These are phyloP conservation scores for Solanum lycopersicoides DNA, from an alignment of 257 asterid genomes.

Conservation along the genomic window DNA sequence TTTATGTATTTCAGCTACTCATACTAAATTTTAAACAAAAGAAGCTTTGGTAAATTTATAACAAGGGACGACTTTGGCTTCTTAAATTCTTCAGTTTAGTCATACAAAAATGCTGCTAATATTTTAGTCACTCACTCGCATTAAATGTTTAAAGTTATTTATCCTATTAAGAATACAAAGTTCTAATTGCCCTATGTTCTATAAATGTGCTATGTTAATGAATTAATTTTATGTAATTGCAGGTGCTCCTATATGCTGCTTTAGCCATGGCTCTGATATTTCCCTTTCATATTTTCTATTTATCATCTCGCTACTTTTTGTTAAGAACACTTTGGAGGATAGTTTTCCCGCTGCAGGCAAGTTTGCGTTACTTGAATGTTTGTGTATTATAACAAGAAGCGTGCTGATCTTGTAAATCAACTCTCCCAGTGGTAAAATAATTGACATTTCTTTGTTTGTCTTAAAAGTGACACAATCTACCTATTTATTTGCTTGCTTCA, in stretches of 20 bases:
- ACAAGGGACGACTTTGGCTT: neutral
- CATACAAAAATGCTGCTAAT: neutral
- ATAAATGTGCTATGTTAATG: neutral
- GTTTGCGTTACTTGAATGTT: constrained; percentile 17
- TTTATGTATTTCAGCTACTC: neutral
- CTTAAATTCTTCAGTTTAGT: neutral
- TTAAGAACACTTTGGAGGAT: constrained; percentile 84
- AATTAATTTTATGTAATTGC: constrained; percentile 17
- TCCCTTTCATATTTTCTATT: constrained; percentile 84
- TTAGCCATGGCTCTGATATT: constrained; percentile 67
- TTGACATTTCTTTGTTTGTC: neutral
- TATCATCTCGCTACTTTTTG: constrained; percentile 85
- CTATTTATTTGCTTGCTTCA: neutral
- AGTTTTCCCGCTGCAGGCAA: constrained; percentile 82
- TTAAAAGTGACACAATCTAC: neutral
- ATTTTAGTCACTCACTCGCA: neutral
- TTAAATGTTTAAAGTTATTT: neutral
- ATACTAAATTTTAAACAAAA: neutral
- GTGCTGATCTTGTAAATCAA: neutral
- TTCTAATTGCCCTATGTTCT: neutral
- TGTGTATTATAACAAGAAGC: neutral
- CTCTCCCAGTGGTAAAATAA: neutral
- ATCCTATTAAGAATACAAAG: neutral
- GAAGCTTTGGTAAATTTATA: neutral
- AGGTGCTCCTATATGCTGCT: constrained; percentile 89